These are phyloP conservation scores for Dryas integrifolia DNA, from an alignment of 331 rosid species.

Conservation along the genomic window DNA sequence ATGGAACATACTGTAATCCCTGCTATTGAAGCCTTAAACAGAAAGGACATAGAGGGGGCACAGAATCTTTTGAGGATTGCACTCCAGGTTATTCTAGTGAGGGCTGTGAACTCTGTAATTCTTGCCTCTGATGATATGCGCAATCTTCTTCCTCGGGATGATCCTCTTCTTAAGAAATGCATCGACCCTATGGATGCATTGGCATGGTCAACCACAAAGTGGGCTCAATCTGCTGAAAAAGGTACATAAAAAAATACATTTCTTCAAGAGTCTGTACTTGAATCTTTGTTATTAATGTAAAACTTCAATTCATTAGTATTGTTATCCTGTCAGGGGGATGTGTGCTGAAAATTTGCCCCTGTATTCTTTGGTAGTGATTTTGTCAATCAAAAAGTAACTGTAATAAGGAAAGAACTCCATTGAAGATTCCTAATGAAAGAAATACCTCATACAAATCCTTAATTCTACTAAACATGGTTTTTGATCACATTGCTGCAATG, in stretches of 20 bases:
- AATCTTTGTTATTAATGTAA: not conserved
- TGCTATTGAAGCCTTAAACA: slow-evolving; percentile 59
- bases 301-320: too few relatives aligned
- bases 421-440: too few relatives aligned
- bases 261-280: not conserved
- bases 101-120: slow-evolving; percentile 60
- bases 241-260: slow-evolving; percentile 18
- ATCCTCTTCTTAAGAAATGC: slow-evolving; percentile 72
- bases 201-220: slow-evolving; percentile 60
- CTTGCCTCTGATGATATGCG: slow-evolving; percentile 70
- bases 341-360: too few relatives aligned
- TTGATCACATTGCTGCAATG: too few relatives aligned
- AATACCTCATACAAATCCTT: too few relatives aligned
- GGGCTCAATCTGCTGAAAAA: slow-evolving; percentile 53
- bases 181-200: slow-evolving; percentile 71
- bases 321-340: too few relatives aligned
- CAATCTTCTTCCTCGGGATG: slow-evolving; percentile 51
- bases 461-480: too few relatives aligned
- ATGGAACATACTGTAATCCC: slow-evolving; percentile 61
- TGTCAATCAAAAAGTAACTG: too few relatives aligned
- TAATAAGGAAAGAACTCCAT: too few relatives aligned
- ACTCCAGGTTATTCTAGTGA: slow-evolving; percentile 56
- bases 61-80: slow-evolving; percentile 68
- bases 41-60: slow-evolving; percentile 70
- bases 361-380: not conserved